Evolutionary conservation across 345 rosid species (phyloP).

Genomic region (Xanthoceras sorbifolium): DNA sequence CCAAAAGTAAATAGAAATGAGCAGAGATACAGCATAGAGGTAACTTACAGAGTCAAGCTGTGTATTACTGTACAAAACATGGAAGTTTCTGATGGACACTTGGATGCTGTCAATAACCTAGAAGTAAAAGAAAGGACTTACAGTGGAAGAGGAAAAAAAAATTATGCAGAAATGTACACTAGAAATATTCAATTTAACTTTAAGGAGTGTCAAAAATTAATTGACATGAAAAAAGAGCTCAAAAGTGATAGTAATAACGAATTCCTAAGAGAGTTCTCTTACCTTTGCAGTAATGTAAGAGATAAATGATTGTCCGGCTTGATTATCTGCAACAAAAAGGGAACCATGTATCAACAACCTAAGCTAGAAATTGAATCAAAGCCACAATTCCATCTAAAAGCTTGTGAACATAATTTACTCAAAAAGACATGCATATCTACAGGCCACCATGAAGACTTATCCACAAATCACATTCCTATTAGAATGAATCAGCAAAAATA

Average conservation of each 20-base stretch:
- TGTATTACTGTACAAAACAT: slow-evolving; percentile 58
- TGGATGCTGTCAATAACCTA: slow-evolving; percentile 90
- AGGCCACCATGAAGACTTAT: neutral
- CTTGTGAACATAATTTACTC: neutral
- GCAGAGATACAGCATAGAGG: neutral
- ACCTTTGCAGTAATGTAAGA: slow-evolving; percentile 89
- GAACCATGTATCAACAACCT: slow-evolving; percentile 12
- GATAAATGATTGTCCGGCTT: slow-evolving; percentile 67
- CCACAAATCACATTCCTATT: neutral
- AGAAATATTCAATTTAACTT: neutral
- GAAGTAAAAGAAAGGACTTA: slow-evolving; percentile 17
- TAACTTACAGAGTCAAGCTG: slow-evolving; percentile 59
- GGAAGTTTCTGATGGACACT: slow-evolving; percentile 76
- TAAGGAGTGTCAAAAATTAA: slow-evolving; percentile 1
- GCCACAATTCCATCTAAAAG: neutral
- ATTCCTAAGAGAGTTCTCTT: slow-evolving; percentile 17
- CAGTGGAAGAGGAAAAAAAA: slow-evolving; percentile 5
- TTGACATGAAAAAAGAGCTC: neutral
- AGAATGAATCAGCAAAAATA: neutral
- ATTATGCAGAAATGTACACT: slow-evolving; percentile 3
- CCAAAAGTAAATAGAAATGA: neutral
- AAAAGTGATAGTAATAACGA: slow-evolving; percentile 2
- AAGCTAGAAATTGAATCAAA: neutral
- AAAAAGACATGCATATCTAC: neutral
- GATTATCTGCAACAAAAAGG: slow-evolving; percentile 59